Percentiles rank a stretch among this genome's conserved stretches.
These are phyloP conservation scores for Cystobasidiaceae sp. DNA, from an alignment of 1,284 basidiomycete species.

Conservation along the genomic window DNA sequence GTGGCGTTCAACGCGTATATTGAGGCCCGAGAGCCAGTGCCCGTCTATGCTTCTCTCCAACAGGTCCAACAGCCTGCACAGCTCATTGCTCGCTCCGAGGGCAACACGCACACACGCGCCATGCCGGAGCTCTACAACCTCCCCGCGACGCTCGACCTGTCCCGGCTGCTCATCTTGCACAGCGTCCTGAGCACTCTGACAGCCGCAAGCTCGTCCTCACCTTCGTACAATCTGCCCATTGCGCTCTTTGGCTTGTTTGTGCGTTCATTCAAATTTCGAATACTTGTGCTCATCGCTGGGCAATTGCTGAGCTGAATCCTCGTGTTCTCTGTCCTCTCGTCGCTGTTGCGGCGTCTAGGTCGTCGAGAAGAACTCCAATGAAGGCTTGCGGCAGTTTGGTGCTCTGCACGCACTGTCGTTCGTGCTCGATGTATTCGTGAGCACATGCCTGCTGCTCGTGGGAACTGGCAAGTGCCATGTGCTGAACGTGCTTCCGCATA, in stretches of 20 bases:
- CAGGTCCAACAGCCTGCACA: too few relatives aligned
- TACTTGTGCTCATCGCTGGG: neutral
- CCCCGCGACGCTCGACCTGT: slow-evolving; percentile 24
- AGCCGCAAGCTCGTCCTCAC: neutral
- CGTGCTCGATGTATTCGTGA: slow-evolving; percentile 21
- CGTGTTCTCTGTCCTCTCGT: too few relatives aligned
- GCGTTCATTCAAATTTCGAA: neutral
- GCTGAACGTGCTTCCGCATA: neutral
- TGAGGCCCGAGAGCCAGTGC: too few relatives aligned
- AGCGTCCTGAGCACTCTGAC: slow-evolving; percentile 9
- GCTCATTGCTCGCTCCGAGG: too few relatives aligned
- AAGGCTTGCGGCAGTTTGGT: slow-evolving; percentile 28
- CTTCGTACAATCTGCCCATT: slow-evolving; percentile 30
- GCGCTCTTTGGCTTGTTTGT: slow-evolving; percentile 29
- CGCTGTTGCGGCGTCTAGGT: neutral
- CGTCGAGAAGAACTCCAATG: slow-evolving; percentile 18
- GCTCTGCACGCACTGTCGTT: slow-evolving; percentile 21
- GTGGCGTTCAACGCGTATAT: too few relatives aligned
- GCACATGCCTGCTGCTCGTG: neutral
- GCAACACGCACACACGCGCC: too few relatives aligned
- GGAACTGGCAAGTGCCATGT: neutral
- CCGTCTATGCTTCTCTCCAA: too few relatives aligned
- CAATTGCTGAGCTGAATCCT: neutral
- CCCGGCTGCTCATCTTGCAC: slow-evolving; percentile 23
- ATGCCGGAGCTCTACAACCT: slow-evolving; percentile 24